Evolutionary conservation across 768 basidiomycete species (phyloP).

Genomic region (Dendrothele bispora): DNA sequence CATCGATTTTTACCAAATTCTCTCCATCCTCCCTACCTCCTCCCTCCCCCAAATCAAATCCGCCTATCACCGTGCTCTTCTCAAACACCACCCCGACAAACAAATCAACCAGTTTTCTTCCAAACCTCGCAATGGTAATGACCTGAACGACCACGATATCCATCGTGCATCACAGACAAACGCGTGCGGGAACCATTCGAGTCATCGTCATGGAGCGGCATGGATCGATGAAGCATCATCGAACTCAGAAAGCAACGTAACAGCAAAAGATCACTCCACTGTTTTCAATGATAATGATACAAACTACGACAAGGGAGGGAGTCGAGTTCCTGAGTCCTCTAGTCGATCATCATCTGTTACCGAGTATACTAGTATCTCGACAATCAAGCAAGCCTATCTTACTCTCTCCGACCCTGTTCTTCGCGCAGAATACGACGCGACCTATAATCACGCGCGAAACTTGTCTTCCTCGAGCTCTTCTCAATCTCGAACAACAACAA

Average conservation of each 20-base stretch:
- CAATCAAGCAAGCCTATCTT: conserved; percentile 67
- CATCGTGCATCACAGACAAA: too few relatives aligned
- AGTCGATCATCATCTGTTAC: conserved; percentile 26
- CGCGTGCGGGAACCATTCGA: too few relatives aligned
- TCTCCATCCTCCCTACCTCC: conserved; percentile 51
- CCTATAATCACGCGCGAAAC: conserved; percentile 7
- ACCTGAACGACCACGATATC: too few relatives aligned
- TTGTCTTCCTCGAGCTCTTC: too few relatives aligned
- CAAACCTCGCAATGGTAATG: too few relatives aligned
- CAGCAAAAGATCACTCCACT: too few relatives aligned
- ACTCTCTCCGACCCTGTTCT: conserved; percentile 52
- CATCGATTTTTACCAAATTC: conserved; percentile 63
- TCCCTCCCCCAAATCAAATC: conserved; percentile 57
- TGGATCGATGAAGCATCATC: too few relatives aligned
- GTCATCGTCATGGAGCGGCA: too few relatives aligned
- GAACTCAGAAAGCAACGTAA: too few relatives aligned
- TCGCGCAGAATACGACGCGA: conserved; percentile 53
- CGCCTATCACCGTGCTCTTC: conserved; percentile 63
- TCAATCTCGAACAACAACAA: too few relatives aligned
- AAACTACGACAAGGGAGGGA: conserved; percentile 26
- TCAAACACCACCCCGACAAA: conserved; percentile 68
- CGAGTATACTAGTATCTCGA: conserved; percentile 39
- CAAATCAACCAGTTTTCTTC: conserved; percentile 8
- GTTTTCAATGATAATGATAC: too few relatives aligned
- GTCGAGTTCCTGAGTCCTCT: conserved; percentile 3